Evolutionary conservation across 805 yeast genomes (phyloP).

Genomic region (Pichia cephalocereana): DNA sequence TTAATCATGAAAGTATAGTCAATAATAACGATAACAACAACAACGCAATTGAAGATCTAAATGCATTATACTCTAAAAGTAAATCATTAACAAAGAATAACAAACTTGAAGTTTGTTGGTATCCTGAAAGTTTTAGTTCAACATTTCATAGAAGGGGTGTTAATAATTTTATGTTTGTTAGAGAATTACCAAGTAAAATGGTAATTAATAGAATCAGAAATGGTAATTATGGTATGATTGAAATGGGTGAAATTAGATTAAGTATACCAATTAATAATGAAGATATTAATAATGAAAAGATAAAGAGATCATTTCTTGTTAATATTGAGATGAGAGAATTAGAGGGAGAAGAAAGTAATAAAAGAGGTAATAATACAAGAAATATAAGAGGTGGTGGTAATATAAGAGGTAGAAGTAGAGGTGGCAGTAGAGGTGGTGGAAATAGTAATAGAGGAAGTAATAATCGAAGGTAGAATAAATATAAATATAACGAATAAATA

Average conservation of each 20-base stretch:
- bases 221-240: slow-evolving; percentile 15
- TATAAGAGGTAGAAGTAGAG: background rate
- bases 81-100: slow-evolving; percentile 12
- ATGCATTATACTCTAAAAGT: slow-evolving; percentile 3
- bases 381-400: slow-evolving; percentile 3
- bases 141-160: slow-evolving; percentile 39
- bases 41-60: background rate
- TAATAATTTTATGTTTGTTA: slow-evolving; percentile 42
- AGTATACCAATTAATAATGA: slow-evolving; percentile 30
- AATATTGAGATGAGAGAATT: slow-evolving; percentile 34
- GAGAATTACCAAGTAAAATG: slow-evolving; percentile 39
- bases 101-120: slow-evolving; percentile 22
- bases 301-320: slow-evolving; percentile 32
- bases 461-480: no score
- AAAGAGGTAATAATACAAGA: background rate
- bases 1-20: background rate
- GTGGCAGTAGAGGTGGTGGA: background rate
- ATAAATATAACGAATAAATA: background rate
- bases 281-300: slow-evolving; percentile 6
- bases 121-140: slow-evolving; percentile 42
- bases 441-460: background rate
- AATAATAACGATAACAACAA: background rate
- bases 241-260: slow-evolving; percentile 34
- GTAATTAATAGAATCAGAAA: slow-evolving; percentile 29
- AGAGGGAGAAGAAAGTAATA: slow-evolving; percentile 22